phyloP scores from a whole-genome alignment of 768 basidiomycete species.

The Rhizopogon salebrosus region DNA sequence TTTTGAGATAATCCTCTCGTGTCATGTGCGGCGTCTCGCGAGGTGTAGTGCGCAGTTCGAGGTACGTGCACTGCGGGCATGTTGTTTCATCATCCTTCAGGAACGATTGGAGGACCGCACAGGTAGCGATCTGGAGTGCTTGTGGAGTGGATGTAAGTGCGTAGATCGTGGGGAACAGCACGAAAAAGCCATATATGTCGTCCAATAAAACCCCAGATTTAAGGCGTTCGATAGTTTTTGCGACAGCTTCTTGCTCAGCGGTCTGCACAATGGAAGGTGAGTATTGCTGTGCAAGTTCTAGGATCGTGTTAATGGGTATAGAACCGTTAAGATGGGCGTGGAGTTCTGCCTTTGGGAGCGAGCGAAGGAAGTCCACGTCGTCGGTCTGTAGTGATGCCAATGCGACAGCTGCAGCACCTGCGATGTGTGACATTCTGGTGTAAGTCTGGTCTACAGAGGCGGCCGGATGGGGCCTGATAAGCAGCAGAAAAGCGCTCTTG shows the following conservation, averaged over 20 bases:
- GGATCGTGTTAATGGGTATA: conserved; percentile 62
- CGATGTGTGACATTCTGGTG: conserved; percentile 10
- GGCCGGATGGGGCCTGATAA: no score
- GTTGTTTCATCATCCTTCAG: conserved; percentile 26
- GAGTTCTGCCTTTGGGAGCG: conserved; percentile 76
- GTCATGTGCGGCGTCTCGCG: conserved; percentile 54
- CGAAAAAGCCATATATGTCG: conserved; percentile 69
- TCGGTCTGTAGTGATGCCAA: conserved; percentile 43
- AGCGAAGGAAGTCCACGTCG: conserved; percentile 56
- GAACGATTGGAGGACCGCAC: conserved; percentile 63
- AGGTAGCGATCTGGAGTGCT: conserved; percentile 49
- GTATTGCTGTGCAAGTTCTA: conserved; percentile 51
- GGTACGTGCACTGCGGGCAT: conserved; percentile 55
- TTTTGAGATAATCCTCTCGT: conserved; percentile 52
- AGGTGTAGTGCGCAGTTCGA: conserved; percentile 84
- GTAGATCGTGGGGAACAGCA: conserved; percentile 74
- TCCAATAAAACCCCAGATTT: conserved; percentile 37
- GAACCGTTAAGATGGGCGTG: conserved; percentile 86
- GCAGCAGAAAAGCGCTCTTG: no score
- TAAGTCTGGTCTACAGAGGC: background rate
- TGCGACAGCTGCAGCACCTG: conserved; percentile 40
- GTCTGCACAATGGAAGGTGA: conserved; percentile 1
- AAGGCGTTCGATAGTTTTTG: conserved; percentile 36
- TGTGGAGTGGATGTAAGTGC: conserved; percentile 61
- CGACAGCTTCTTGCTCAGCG: conserved; percentile 19